phyloP scores from a whole-genome alignment of 2,329 filamentous ascomycete genomes.

The Stachybotrys elegans region DNA sequence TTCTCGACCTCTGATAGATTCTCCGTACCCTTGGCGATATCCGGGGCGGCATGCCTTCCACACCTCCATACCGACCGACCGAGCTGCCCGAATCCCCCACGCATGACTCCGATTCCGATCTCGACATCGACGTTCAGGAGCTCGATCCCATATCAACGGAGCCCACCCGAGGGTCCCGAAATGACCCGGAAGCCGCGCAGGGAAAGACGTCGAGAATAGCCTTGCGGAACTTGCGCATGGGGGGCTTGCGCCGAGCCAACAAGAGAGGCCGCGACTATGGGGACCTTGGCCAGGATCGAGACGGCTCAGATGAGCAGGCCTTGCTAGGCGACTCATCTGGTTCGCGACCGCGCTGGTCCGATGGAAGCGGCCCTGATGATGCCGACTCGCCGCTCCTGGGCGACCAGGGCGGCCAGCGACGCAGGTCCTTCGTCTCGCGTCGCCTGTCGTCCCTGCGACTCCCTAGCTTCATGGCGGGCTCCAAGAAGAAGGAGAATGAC shows the following conservation, averaged over 20 bases:
- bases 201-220: conserved; percentile 58
- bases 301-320: conserved; percentile 57
- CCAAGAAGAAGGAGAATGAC: conserved; percentile 26
- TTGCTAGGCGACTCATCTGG: conserved; percentile 61
- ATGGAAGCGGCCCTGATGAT: conserved; percentile 59
- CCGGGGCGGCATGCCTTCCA: conserved; percentile 51
- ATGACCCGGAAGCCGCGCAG: conserved; percentile 25
- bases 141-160: conserved; percentile 59
- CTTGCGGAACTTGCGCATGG: conserved; percentile 64
- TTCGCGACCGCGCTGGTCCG: conserved; percentile 51
- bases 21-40: too few species aligned
- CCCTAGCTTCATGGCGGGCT: conserved; percentile 59
- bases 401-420: conserved; percentile 22
- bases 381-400: conserved; percentile 67
- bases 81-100: conserved; percentile 60
- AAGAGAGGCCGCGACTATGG: conserved; percentile 54
- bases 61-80: conserved; percentile 45
- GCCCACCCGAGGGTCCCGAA: conserved; percentile 24
- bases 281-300: conserved; percentile 51
- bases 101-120: conserved; percentile 68
- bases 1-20: too few species aligned
- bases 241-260: conserved; percentile 51
- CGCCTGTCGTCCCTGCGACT: conserved; percentile 50
- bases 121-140: conserved; percentile 76
- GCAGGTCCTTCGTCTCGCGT: conserved; percentile 21